Base-by-base conservation (phyloP, 1,139 yeast species). In the Suhomyces bolitotheri region DNA sequence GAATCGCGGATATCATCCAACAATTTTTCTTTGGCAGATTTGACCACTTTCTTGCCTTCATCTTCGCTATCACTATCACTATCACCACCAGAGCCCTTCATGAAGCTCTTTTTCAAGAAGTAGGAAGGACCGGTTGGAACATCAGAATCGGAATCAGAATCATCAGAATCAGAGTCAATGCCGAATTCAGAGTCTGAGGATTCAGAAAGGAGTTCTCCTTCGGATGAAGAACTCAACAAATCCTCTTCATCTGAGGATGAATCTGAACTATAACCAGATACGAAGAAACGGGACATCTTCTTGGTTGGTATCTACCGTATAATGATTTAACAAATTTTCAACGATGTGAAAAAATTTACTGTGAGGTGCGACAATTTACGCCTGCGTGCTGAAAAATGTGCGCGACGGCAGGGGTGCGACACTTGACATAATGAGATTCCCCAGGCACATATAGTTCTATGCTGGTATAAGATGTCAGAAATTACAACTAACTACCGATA, bases 11-110 rank as follows among this genome's bases (percentile, higher is more conserved):
- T 77, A 62, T 92, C 98, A 58, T 89, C 97, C 49, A 88, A 60
- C 44, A 90, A 73, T 66, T 90, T 94, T 50, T 90, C 97, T 66
- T 85, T 88, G 39, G 97, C 96, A 41, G 94, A 81, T 66, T 86
- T 90, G 51, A 92, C 97, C 31, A 89, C 88, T 54, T 83, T 85
- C 61, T 82, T 83, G 46, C 79, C 82, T 43, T 80, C 87, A 44
- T 78, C 83, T 42, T 80, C 87, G 41, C 65, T 58, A 40, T 76
- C 81, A 30, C 71, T 60, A 44, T 76, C 84, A 30, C 69, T 63
- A 44, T 79, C 85, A 31, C 75, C 68, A 31, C 54, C 74, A 45
- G 63, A 60, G 29, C 75, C 77, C 44, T 73, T 77, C 42, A 66
- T 65, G 46, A 70, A 71, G 47, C 77, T 71, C 50, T 72, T 72